These are phyloP conservation scores for Sporisorium exsertum DNA, from an alignment of 1,284 basidiomycete genomes.

Conservation along the genomic window DNA sequence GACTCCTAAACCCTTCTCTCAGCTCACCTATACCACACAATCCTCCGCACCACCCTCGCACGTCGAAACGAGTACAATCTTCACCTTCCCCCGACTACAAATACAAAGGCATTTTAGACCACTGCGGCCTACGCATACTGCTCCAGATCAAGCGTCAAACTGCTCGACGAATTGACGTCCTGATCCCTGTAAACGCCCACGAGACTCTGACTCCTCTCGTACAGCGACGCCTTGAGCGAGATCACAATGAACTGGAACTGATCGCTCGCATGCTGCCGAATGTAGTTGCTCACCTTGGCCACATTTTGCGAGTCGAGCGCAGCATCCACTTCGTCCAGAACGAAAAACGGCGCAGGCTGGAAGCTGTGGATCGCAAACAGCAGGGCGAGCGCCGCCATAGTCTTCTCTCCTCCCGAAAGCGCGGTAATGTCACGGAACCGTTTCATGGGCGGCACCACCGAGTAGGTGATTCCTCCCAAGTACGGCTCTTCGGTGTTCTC, in stretches of 20 bases:
- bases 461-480: constrained; percentile 93
- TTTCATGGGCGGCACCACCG: constrained; percentile 97
- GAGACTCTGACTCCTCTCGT: constrained; percentile 88
- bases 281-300: constrained; percentile 66
- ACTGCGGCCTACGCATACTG: constrained; percentile 54
- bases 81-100: not conserved
- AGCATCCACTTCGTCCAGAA: constrained; percentile 97
- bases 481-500: constrained; percentile 99
- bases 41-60: not conserved
- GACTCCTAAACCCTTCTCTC: constrained; percentile 16
- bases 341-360: constrained; percentile 98
- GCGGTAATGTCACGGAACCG: constrained; percentile 99
- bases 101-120: not conserved
- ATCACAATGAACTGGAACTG: constrained; percentile 96
- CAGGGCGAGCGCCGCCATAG: constrained; percentile 93
- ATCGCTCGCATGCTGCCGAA: constrained; percentile 70
- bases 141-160: constrained; percentile 85
- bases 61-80: not conserved
- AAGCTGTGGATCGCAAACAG: constrained; percentile 94
- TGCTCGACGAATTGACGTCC: constrained; percentile 88
- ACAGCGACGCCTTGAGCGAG: constrained; percentile 82
- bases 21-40: not conserved
- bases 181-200: constrained; percentile 95
- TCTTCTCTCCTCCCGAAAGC: constrained; percentile 97
- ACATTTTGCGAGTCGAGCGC: constrained; percentile 75